Base-by-base conservation (phyloP, 352 stramenopile species). In the Pythium phragmiticola region DNA sequence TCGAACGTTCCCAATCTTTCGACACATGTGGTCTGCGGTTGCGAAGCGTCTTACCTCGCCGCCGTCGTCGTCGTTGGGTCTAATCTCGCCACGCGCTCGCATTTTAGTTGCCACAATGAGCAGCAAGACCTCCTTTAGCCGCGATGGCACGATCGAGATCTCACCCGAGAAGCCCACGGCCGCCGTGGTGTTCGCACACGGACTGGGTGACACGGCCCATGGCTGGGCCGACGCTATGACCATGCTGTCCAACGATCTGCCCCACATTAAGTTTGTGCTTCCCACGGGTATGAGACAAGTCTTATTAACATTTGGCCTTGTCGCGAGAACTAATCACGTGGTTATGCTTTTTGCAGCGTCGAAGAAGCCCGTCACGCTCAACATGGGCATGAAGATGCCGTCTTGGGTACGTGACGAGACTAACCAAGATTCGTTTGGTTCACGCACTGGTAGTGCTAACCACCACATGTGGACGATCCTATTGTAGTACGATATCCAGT, bases 371-470 rank as follows among this genome's bases (percentile, higher is more conserved):
- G 95, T 99, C 43, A 97, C 94, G 16, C 83, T 98, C 66, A 98
- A 98, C 67, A 95, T 93, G 76, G 94, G 95, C 46, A 96, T 97
- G 81, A 65, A 74, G 4, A 98, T 98, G 92, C 89, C 92, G 3
- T 84, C 86, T 3, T 99, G 96, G 93, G 80, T 89, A 54, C 46
- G 74, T 69, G 2, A 9, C 49, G 14, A 36, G 37, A 34, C 34
- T 58, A 48, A 58, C 37, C 30, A 43, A 26, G 21, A 13, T 13
- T 23, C 0, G 28, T 13, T 4, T 7, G 3, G 19, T 3, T n/a
- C 41, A 50, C 4, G n/a, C 42, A 48, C n/a, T 16, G 42, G 21
- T 21, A 21, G 45, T 39, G 9, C 13, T 33, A 46, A 46, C 39
- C 39, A n/a, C 39, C 16, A 17, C 9, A 46, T 46, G 13, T 46